phyloP scores from a whole-genome alignment of 352 stramenopile species.

The Pythium volutum region DNA sequence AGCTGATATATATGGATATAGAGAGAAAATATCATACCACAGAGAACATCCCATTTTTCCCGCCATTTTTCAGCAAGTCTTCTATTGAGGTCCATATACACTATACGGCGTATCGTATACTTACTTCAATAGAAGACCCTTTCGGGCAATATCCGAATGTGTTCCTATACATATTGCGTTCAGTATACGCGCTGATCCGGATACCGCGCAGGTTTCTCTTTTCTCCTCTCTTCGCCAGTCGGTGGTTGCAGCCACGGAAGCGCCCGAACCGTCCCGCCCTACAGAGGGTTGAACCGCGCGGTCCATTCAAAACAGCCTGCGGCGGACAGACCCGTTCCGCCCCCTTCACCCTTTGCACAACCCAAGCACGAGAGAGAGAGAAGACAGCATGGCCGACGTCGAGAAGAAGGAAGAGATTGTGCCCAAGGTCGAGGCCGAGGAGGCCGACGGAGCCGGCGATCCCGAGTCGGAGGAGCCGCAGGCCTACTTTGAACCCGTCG shows the following conservation, averaged over 20 bases:
- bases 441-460: slow-evolving; percentile 41
- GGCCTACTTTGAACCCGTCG: slow-evolving; percentile 87
- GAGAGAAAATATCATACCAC: too few relatives aligned
- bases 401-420: slow-evolving; percentile 73
- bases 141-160: too few relatives aligned
- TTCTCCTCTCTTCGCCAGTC: slow-evolving; percentile 6
- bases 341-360: slow-evolving; percentile 5
- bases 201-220: slow-evolving; percentile 8
- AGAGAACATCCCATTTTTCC: too few relatives aligned
- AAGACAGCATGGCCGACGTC: slow-evolving; percentile 26
- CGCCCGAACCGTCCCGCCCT: slow-evolving; percentile 10
- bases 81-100: slow-evolving; percentile 17
- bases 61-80: too few relatives aligned
- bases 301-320: slow-evolving; percentile 28
- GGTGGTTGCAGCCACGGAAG: slow-evolving; percentile 17
- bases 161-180: too few relatives aligned
- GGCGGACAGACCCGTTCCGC: slow-evolving; percentile 5
- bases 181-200: slow-evolving; percentile 15
- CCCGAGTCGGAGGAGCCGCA: slow-evolving; percentile 79
- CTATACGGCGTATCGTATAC: too few relatives aligned
- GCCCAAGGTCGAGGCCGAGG: slow-evolving; percentile 53
- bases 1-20: too few relatives aligned
- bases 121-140: too few relatives aligned
- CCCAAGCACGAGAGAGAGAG: slow-evolving; percentile 7
- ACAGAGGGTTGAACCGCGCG: slow-evolving; percentile 24